Conservation (phyloP, 2,329 filamentous ascomycete species). For the Cercospora sp. region DNA sequence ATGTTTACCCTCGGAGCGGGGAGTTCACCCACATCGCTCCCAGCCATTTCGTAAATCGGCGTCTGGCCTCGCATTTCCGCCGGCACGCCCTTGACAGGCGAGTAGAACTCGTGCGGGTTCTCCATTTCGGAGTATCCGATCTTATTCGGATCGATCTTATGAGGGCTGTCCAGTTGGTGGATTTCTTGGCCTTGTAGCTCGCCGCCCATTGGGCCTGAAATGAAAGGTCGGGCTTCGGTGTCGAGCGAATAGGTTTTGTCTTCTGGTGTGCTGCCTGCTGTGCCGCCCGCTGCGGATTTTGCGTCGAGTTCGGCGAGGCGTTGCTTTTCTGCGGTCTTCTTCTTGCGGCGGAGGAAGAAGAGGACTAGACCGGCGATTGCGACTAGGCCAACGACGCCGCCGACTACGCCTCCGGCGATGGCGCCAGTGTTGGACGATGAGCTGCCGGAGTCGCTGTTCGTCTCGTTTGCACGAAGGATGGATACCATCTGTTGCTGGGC, state of each 20-base stretch:
- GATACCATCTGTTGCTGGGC: constrained; percentile 30
- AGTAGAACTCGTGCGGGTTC: constrained; percentile 26
- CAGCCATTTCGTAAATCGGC: constrained; percentile 37
- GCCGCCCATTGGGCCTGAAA: constrained; percentile 36
- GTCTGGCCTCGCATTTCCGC: constrained; percentile 34
- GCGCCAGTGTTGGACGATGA: constrained; percentile 35
- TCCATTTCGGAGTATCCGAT: constrained; percentile 39
- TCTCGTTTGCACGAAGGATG: constrained; percentile 34
- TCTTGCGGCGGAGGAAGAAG: constrained; percentile 33
- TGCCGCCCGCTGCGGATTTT: constrained; percentile 28
- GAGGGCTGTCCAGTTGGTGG: constrained; percentile 37
- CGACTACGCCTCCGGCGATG: constrained; percentile 40
- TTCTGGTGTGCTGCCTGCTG: constrained; percentile 10
- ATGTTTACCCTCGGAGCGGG: constrained; percentile 18
- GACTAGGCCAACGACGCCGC: constrained; percentile 34
- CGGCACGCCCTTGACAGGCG: constrained; percentile 20
- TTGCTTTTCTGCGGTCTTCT: constrained; percentile 27
- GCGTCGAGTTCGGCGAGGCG: constrained; percentile 36
- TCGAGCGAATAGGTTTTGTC: not conserved
- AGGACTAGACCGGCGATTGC: constrained; percentile 33
- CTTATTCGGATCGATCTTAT: constrained; percentile 37
- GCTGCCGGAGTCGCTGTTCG: constrained; percentile 21
- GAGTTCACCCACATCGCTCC: constrained; percentile 32
- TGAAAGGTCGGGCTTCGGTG: constrained; percentile 30
- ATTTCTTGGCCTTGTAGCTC: constrained; percentile 39